These are phyloP conservation scores for Phanerochaete carnosa DNA, from an alignment of 768 basidiomycete genomes.

Conservation along the genomic window DNA sequence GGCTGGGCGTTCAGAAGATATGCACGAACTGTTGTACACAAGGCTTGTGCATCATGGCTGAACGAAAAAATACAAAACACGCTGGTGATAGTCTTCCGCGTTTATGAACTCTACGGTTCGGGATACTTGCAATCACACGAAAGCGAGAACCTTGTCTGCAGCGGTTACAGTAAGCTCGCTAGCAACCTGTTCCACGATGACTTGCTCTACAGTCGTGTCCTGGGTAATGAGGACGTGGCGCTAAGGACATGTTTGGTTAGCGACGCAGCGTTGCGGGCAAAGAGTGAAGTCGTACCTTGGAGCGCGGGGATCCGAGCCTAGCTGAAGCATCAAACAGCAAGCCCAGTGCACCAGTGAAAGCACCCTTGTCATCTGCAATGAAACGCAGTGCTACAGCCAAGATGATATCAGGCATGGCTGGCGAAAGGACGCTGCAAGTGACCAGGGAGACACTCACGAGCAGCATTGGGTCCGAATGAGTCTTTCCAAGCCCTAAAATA, in stretches of 20 bases:
- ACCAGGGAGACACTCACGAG: slow-evolving; percentile 38
- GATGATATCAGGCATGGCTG: not conserved
- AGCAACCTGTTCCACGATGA: slow-evolving; percentile 43
- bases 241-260: slow-evolving; percentile 18
- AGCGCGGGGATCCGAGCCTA: slow-evolving; percentile 63
- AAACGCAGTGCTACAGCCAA: slow-evolving; percentile 31
- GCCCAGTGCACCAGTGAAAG: slow-evolving; percentile 37
- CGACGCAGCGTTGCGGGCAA: not conserved
- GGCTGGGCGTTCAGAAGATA: no score
- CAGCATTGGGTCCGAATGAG: slow-evolving; percentile 51
- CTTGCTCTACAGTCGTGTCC: slow-evolving; percentile 60
- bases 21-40: no score
- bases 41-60: no score
- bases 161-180: slow-evolving; percentile 37
- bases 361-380: slow-evolving; percentile 56
- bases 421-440: not conserved
- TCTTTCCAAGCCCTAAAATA: slow-evolving; percentile 62
- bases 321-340: slow-evolving; percentile 46
- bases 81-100: no score
- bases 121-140: not conserved
- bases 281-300: slow-evolving; percentile 37
- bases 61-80: no score
- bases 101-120: no score
- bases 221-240: slow-evolving; percentile 69
- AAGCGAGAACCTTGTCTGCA: slow-evolving; percentile 38